Base-by-base conservation (phyloP, 1,284 basidiomycete genomes). In the Moniliella sp. region DNA sequence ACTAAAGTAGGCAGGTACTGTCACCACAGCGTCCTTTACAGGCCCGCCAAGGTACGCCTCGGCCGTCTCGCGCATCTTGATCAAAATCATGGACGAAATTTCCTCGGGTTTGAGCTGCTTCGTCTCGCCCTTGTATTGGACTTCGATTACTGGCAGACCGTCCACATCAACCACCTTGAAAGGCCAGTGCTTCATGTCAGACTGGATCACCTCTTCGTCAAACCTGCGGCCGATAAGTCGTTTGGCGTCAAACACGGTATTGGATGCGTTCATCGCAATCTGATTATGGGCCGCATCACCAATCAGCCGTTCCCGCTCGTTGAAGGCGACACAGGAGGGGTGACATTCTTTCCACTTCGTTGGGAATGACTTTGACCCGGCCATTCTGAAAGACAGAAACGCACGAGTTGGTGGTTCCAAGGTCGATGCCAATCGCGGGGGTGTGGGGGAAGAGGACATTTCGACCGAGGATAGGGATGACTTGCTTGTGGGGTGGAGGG, bases 301-400 rank as follows among this genome's bases (percentile, higher is more conserved):
- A 61, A 94, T 94, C 64, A 97, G 69, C 70, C 88, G 84, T 73
- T n/a, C 94, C 88, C 64, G 79, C 44, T 81, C 68, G 50, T 82
- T 86, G 73, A 97, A 94, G 53, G 88, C 83, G 94, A n/a, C 88
- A 67, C 94, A 94, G 50, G 88, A 97, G 88, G 88, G 37, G 88
- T 94, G 55, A 88, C 91, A 65, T 83, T 79, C 66, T 91, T 79
- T 62, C 84, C 63, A 91, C 83, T 68, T 88, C 40, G 66, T 91
- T 91, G 62, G 84, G 80, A 56, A 88, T 84, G 50, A 88, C 91
- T 65, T 93, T 82, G 25, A 91, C 83, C n/a, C n/a, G 50, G 78
- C 78, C 48, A n/a, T n/a, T n/a, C n/a, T n/a, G n/a, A 82, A 48
- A 48, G n/a, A n/a, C 45, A 28, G 49, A 53, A 11, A 67, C 75